phyloP scores from a whole-genome alignment of 768 basidiomycete genomes.

The Trametes cinnabarina region DNA sequence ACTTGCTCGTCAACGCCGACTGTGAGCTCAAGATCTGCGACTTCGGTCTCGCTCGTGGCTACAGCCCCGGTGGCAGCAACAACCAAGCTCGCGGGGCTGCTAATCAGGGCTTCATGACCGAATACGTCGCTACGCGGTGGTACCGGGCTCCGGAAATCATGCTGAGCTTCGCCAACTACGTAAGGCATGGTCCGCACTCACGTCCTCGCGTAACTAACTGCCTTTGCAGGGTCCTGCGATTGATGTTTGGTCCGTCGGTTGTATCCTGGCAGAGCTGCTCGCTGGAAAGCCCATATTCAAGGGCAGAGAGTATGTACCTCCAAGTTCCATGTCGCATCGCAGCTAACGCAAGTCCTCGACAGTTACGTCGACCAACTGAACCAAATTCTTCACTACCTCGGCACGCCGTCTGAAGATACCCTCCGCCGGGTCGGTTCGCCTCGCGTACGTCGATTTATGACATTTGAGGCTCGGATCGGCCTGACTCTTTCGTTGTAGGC shows the following conservation, averaged over 20 bases:
- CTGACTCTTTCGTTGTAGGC: constrained; percentile 49
- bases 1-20: constrained; percentile 95
- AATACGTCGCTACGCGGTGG: constrained; percentile 99
- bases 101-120: constrained; percentile 97
- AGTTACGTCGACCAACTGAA: constrained; percentile 99
- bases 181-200: constrained; percentile 38
- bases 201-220: neutral
- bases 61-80: constrained; percentile 78
- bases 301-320: constrained; percentile 79
- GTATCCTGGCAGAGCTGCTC: constrained; percentile 89
- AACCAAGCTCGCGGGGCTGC: constrained; percentile 58
- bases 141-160: constrained; percentile 99
- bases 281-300: constrained; percentile 96
- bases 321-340: neutral
- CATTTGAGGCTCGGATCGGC: neutral
- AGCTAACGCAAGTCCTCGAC: constrained; percentile 6
- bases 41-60: constrained; percentile 94
- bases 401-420: constrained; percentile 95
- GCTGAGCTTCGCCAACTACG: constrained; percentile 94
- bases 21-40: constrained; percentile 99
- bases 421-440: constrained; percentile 95
- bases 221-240: constrained; percentile 77
- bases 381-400: constrained; percentile 97
- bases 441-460: constrained; percentile 51
- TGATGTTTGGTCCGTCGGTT: constrained; percentile 96